A percentile compares a stretch with the other conserved stretches of the same genome.
These are phyloP conservation scores for Trichocladium uniseriatum DNA, from an alignment of 495 filamentous ascomycete genomes.

Conservation along the genomic window DNA sequence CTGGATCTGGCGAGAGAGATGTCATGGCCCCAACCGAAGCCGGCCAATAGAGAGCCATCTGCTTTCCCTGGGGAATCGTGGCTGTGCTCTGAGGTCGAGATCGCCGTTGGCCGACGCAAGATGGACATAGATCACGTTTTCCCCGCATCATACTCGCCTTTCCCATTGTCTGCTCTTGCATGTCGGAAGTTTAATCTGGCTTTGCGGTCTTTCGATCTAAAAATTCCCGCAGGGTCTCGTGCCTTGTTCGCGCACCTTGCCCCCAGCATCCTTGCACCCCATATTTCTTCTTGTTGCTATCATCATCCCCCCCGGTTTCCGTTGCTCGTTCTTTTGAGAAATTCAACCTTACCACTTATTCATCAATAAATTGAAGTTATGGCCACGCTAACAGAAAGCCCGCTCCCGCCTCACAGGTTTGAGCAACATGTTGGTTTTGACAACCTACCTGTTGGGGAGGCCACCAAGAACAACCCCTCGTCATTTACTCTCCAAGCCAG, in stretches of 20 bases:
- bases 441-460: slow-evolving; percentile 62
- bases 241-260: neutral
- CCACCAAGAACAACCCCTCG: slow-evolving; percentile 66
- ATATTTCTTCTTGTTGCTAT: neutral
- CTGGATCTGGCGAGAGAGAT: slow-evolving; percentile 13
- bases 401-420: slow-evolving; percentile 40
- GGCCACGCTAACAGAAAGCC: slow-evolving; percentile 34
- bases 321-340: neutral
- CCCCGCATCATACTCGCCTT: slow-evolving; percentile 5
- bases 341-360: neutral
- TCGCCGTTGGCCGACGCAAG: slow-evolving; percentile 2
- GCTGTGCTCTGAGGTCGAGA: slow-evolving; percentile 5
- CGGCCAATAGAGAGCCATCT: neutral
- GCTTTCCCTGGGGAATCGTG: no score
- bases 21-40: slow-evolving; percentile 17
- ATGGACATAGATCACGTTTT: slow-evolving; percentile 14
- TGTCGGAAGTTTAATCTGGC: neutral
- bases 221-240: slow-evolving; percentile 14
- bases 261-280: neutral
- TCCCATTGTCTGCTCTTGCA: neutral
- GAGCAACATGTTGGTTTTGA: slow-evolving; percentile 77
- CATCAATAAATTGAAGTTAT: slow-evolving; percentile 23
- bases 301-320: neutral
- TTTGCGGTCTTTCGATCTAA: neutral
- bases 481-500: slow-evolving; percentile 80